Base-by-base conservation (phyloP, 1,284 basidiomycete genomes). In the Hemileia vastatrix region DNA sequence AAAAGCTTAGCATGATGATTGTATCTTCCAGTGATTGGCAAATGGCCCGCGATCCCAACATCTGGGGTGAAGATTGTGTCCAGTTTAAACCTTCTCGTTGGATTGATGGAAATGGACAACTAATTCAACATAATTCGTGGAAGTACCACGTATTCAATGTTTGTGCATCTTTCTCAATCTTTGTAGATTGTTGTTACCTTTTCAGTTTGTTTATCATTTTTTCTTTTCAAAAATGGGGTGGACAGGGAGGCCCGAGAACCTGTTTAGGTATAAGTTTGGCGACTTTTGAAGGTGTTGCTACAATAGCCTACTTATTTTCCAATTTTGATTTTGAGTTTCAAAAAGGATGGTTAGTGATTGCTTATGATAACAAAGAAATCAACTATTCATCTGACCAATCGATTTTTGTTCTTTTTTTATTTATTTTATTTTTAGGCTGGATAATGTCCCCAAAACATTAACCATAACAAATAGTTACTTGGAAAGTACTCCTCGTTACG, bases 31-130 rank as follows among this genome's bases (percentile, higher is more conserved):
- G 65, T 36, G 67, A 67, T 50, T 67, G 67, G 67, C 60, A 59
- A 40, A 64, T 67, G 65, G 67, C 63, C 15, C 23, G 67, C 45
- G 65, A 66, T 63, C 58, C 63, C 3, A 63, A 62, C 31, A 57
- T 67, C 19, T 67, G 67, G 67, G 67, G 67, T 4, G 44, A 33
- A 5, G 65, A 67, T 48, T 65, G 65, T 11, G 33, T 32, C 4
- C 51, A 68, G 19, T 68, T 65, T 44, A 63, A 65, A 19, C 67
- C 67, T 11, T 51, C 57, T 2, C 65, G 67, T 6, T 68, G 65
- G 65, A 58, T 67, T 48, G 64, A 65, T 19, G 32, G 32, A 5
- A 54, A 49, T 40, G 60, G 60, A 40, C 23, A 9, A 19, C 33
- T 63, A 27, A 54, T 21, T 8, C 60, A 63, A 18, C 56, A 48